Evolutionary conservation across 257 asterid species (phyloP), one percentile per base, ranked within the genome.

Genomic region (Gynochthodes officinalis): DNA sequence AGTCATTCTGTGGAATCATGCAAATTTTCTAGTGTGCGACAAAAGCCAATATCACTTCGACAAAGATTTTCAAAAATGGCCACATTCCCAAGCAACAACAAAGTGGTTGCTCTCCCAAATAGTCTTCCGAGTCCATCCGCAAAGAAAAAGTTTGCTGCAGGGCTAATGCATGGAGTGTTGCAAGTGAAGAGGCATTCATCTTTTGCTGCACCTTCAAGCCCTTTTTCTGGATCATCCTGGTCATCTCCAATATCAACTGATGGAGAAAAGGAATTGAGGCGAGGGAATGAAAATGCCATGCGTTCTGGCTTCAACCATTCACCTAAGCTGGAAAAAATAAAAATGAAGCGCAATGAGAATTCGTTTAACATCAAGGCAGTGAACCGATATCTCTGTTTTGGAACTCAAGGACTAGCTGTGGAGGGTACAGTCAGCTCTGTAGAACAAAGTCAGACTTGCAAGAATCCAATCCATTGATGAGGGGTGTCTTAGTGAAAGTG

Each of bases 361-460:
- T 91, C 97, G 12, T 85, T 93, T 50, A 86, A 84, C 61, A 33
- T 81, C 66, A 84, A 84, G 85, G 25, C 76, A 78, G 80, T 93
- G 95, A 93, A 93, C 77, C 82, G 72, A 59, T 90, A 86, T 78
- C 77, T 90, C 5, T 93, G 97, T 72, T 89, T 89, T 30, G 96
- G 96, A 32, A 88, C 93, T 33, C 90, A 88, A n/a, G 89, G 88
- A 2, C 75, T 87, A 44, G 84, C 85, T 42, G 87, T 78, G 30
- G 89, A 87, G 28, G 77, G 73, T 44, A 71, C 84, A 28, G 42
- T 74, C 33, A 61, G 25, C 54, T 69, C 73, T 52, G 21, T 60
- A 21, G 59, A 42, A 11, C 55, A 72, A 44, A 74, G 75, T 49
- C 55, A 65, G 37, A 42, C 25, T 54, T 50, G 54, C 75, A 70